Evolutionary conservation across 2,329 filamentous ascomycete genomes (phyloP).

Genomic region (Penicillium sp.): DNA sequence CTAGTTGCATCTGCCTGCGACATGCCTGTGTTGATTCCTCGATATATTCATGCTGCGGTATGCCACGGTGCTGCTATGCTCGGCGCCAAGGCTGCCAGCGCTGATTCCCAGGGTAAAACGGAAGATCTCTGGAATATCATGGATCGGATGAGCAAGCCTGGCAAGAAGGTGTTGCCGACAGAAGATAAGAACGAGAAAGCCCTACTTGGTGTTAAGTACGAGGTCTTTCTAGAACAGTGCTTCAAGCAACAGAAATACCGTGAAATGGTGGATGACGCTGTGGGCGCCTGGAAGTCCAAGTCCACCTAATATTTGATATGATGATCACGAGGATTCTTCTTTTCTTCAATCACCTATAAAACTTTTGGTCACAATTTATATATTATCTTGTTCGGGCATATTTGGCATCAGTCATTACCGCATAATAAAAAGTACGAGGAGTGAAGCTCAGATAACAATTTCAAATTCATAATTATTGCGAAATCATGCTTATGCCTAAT

Average conservation of each 20-base stretch:
- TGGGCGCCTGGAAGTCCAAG: slow-evolving; percentile 44
- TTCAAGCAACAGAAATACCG: slow-evolving; percentile 80
- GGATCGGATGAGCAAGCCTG: slow-evolving; percentile 95
- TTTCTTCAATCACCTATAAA: neutral
- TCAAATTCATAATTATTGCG: neutral
- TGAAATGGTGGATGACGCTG: slow-evolving; percentile 67
- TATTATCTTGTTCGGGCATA: neutral
- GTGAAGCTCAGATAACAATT: neutral
- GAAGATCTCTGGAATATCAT: slow-evolving; percentile 95
- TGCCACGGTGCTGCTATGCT: slow-evolving; percentile 99
- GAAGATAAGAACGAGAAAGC: slow-evolving; percentile 71
- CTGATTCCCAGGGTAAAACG: slow-evolving; percentile 70
- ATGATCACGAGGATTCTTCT: neutral
- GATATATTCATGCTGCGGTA: slow-evolving; percentile 91
- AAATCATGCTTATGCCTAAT: neutral
- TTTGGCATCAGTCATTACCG: slow-evolving; percentile 6
- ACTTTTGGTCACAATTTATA: neutral
- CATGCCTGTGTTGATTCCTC: slow-evolving; percentile 90
- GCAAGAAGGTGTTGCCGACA: slow-evolving; percentile 74
- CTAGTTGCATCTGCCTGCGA: slow-evolving; percentile 86
- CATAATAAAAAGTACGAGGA: neutral
- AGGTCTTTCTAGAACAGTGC: slow-evolving; percentile 92
- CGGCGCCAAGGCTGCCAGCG: slow-evolving; percentile 92
- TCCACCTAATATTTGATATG: slow-evolving; percentile 5
- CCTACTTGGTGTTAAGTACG: slow-evolving; percentile 83